A percentile compares a stretch with the other conserved stretches of the same genome.
These are phyloP conservation scores for Hysterium pulicare DNA, from an alignment of 2,329 filamentous ascomycete genomes.

Conservation along the genomic window DNA sequence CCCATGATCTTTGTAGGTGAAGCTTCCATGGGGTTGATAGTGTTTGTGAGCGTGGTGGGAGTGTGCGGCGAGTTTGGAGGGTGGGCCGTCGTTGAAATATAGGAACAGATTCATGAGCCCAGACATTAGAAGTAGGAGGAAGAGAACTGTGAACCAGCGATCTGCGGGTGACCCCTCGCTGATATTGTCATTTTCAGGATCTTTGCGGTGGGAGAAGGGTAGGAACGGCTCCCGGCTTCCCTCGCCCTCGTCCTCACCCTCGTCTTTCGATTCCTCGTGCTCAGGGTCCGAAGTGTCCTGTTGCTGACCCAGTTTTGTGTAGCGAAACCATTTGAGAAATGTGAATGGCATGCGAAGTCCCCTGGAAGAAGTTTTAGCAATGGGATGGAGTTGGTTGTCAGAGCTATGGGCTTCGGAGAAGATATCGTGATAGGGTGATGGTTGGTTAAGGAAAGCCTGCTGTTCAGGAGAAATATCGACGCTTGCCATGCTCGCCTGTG, in stretches of 20 bases:
- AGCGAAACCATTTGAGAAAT: conserved; percentile 7
- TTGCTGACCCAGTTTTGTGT: conserved; percentile 2
- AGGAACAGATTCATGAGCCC: conserved; percentile 14
- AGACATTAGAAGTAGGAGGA: conserved; percentile 11
- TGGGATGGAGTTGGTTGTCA: not conserved
- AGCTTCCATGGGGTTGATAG: conserved; percentile 6
- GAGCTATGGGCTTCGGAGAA: not conserved
- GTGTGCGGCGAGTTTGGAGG: not conserved
- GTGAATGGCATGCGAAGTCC: not conserved
- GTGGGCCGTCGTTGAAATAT: conserved; percentile 5
- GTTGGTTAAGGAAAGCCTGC: conserved; percentile 5
- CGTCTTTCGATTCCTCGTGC: not conserved
- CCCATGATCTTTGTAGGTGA: conserved; percentile 5
- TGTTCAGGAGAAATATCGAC: conserved; percentile 3
- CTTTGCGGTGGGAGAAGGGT: no score
- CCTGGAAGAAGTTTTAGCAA: not conserved
- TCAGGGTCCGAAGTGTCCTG: not conserved
- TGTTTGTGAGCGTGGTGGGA: not conserved
- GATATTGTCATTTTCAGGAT: not conserved
- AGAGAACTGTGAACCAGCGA: conserved; percentile 5
- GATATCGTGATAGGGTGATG: conserved; percentile 12
- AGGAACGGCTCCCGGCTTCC: no score
- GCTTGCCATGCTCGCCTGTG: not conserved
- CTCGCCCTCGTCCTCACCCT: not conserved
- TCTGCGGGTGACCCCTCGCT: conserved; percentile 2